Evolutionary conservation across 345 rosid genomes (phyloP).

Genomic region (Cochlearia excelsa): DNA sequence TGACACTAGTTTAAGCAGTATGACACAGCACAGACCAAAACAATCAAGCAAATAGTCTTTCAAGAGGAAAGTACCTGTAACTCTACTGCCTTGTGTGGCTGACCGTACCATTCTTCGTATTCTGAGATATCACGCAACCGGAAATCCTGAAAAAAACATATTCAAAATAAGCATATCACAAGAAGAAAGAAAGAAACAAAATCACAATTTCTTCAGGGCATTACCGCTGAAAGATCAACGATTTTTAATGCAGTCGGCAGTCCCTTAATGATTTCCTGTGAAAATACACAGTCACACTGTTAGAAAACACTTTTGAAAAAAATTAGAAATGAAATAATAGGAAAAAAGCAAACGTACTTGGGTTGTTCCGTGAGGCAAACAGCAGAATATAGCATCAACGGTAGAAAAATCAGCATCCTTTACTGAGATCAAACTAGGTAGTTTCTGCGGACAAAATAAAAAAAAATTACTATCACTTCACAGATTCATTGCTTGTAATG

Average conservation of each 20-base stretch:
- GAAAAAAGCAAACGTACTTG: constrained; percentile 47
- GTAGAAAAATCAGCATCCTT: constrained; percentile 75
- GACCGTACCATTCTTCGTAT: constrained; percentile 98
- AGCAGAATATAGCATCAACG: constrained; percentile 93
- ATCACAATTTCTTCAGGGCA: constrained; percentile 18
- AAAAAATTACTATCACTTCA: neutral
- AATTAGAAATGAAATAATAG: constrained; percentile 2
- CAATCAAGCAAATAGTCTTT: neutral
- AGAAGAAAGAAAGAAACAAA: neutral
- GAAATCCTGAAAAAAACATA: constrained; percentile 51
- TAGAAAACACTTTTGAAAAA: neutral
- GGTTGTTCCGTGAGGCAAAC: constrained; percentile 96
- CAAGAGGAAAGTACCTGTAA: constrained; percentile 54
- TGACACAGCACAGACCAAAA: neutral
- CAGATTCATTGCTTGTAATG: neutral
- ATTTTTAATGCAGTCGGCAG: constrained; percentile 68
- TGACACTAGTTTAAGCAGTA: constrained; percentile 2
- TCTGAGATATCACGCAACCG: constrained; percentile 65
- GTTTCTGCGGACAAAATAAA: constrained; percentile 55
- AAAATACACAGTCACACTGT: neutral
- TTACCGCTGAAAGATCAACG: constrained; percentile 97
- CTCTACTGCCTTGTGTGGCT: constrained; percentile 77
- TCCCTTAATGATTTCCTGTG: constrained; percentile 80
- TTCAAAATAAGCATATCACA: constrained; percentile 18
- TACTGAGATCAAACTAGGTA: constrained; percentile 69